Base-by-base conservation (phyloP, 2,329 filamentous ascomycete species). In the Phoma sp. region DNA sequence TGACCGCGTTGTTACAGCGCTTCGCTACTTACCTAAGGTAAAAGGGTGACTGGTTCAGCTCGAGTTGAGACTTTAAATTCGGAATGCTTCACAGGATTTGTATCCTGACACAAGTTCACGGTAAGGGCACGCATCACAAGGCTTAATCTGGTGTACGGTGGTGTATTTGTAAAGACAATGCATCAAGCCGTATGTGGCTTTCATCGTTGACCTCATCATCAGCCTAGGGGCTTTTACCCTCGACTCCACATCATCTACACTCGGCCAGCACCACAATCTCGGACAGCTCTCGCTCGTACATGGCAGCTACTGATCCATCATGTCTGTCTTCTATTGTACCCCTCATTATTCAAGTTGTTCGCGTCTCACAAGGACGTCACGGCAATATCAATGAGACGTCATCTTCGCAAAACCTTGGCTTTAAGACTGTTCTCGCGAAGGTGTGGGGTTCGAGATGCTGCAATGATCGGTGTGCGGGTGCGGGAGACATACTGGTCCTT, bases 381-480 rank as follows among this genome's bases (percentile, higher is more conserved):
- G 18, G 29, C 28, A 18, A 12, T 21, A 20, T 38, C 18, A 25
- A 26, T 15, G 10, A 11, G 12, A 25, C 1, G 6, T 28, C 15
- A 29, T 18, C 1, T 17, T 25, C 5, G 15, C 26, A n/a, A 25
- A 7, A 37, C 29, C 30, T 42, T 7, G 5, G 30, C 18, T 21
- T 6, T 11, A 37, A n/a, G 4, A 23, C 21, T 10, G 9, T 5
- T 42, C 7, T 15, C 14, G 9, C 34, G 23, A 33, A 21, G 30
- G 36, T 32, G 30, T 42, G 18, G 20, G 28, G 26, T 20, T 34
- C 28, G 11, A 20, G 23, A 34, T 33, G 26, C 38, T 20, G 15
- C 51, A 23, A 17, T 40, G 45, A 43, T 36, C 40, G 51, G 45
- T 46, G 39, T 49, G 33, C 45, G 39, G 39, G 21, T 29, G 11